phyloP scores from a whole-genome alignment of 2,329 filamentous ascomycete species.

The Pseudogymnoascus sp. region DNA sequence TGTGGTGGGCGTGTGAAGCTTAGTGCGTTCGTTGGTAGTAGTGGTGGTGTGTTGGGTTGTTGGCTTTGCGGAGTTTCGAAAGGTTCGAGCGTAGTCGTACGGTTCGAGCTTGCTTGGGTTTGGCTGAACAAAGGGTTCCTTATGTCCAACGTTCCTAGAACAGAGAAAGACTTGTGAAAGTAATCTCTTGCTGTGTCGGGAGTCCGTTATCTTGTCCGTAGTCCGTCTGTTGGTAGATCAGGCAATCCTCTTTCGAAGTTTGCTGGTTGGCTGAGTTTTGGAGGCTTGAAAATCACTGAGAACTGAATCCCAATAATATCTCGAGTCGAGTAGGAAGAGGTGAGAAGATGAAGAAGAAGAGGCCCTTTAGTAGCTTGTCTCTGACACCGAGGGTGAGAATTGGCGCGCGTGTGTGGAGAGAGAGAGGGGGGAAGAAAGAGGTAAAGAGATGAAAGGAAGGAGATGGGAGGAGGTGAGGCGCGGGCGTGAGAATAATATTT shows the following conservation, averaged over 20 bases:
- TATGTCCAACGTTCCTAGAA: background rate
- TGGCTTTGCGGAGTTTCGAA: background rate
- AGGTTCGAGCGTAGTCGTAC: background rate
- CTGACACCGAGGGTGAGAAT: conserved; percentile 5
- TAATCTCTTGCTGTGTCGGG: background rate
- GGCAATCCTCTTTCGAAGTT: conserved; percentile 5
- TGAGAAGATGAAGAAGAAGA: conserved; percentile 1
- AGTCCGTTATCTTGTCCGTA: background rate
- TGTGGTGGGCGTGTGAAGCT: conserved; percentile 3
- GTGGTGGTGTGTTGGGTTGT: background rate
- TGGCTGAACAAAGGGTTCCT: conserved; percentile 1
- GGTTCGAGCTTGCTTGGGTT: background rate
- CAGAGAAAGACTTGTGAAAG: background rate
- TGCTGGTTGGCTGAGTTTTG: background rate
- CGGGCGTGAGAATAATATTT: background rate
- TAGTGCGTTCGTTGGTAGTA: background rate
- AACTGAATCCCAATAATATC: conserved; percentile 9
- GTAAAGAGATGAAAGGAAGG: background rate
- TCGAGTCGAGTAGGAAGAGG: background rate
- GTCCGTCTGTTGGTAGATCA: background rate
- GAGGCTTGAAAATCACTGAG: conserved; percentile 4
- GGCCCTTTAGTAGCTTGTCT: conserved; percentile 3
- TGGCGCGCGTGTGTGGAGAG: conserved; percentile 9
- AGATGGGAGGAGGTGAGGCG: background rate
- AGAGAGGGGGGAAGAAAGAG: conserved; percentile 4